Conservation (phyloP, 1,284 basidiomycete species). For the Caloboletus firmus region DNA sequence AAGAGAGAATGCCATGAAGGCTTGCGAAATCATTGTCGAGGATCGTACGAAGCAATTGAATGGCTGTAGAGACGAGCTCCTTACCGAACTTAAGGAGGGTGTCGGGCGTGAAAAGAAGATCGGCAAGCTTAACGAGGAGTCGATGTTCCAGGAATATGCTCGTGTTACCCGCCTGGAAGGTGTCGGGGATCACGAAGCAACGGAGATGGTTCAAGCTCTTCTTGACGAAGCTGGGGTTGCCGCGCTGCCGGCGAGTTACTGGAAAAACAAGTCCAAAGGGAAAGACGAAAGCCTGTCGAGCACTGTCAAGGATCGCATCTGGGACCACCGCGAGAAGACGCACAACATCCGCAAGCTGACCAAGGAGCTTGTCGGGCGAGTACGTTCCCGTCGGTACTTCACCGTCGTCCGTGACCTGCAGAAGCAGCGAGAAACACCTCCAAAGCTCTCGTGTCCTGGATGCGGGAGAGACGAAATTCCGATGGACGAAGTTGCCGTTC, state of each 20-base stretch:
- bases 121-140: conserved; percentile 63
- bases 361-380: conserved; percentile 86
- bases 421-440: conserved; percentile 60
- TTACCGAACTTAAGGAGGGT: conserved; percentile 63
- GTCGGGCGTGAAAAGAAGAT: conserved; percentile 68
- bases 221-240: conserved; percentile 64
- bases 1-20: conserved; percentile 75
- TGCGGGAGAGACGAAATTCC: conserved; percentile 60
- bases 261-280: conserved; percentile 49
- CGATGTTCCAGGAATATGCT: conserved; percentile 76
- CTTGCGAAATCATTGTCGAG: conserved; percentile 87
- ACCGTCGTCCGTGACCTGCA: conserved; percentile 87
- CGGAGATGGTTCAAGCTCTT: conserved; percentile 55
- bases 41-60: conserved; percentile 80
- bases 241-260: conserved; percentile 38
- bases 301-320: conserved; percentile 62
- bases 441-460: conserved; percentile 58
- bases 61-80: conserved; percentile 76
- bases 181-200: conserved; percentile 75
- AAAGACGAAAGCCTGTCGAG: conserved; percentile 57
- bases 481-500: conserved; percentile 72
- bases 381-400: conserved; percentile 88
- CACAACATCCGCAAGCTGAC: conserved; percentile 81
- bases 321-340: conserved; percentile 84
- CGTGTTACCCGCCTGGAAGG: conserved; percentile 67